phyloP scores from a whole-genome alignment of 805 yeast genomes.

The Candida maesae region DNA sequence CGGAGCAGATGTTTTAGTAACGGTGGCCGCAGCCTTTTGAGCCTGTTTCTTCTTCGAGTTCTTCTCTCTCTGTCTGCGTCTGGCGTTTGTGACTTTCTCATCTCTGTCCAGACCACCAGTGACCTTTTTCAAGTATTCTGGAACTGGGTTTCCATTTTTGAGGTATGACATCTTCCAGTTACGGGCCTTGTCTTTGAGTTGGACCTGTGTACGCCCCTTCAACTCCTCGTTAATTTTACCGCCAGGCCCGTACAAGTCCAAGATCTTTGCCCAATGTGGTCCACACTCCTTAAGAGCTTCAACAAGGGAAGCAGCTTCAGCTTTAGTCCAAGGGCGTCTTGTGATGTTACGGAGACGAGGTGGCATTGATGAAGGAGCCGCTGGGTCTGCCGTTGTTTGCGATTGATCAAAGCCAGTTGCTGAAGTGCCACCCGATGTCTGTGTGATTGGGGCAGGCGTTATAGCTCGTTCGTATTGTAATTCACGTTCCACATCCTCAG shows the following conservation, averaged over 20 bases:
- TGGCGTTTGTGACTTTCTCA: conserved; percentile 36
- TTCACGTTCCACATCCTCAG: conserved; percentile 17
- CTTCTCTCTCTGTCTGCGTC: conserved; percentile 20
- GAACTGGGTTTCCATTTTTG: conserved; percentile 71
- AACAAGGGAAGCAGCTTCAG: conserved; percentile 81
- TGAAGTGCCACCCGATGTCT: no score
- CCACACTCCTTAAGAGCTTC: conserved; percentile 80
- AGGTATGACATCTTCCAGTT: conserved; percentile 89
- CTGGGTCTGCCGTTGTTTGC: conserved; percentile 11
- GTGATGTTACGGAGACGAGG: conserved; percentile 28
- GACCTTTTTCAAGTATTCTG: conserved; percentile 74
- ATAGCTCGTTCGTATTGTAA: not conserved
- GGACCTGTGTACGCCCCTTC: conserved; percentile 86
- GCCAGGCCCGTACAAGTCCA: conserved; percentile 92
- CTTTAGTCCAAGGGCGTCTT: conserved; percentile 80
- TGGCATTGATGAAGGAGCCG: conserved; percentile 11
- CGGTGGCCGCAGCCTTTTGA: conserved; percentile 1
- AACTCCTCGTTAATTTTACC: conserved; percentile 80
- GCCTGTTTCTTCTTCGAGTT: conserved; percentile 8
- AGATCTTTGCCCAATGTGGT: conserved; percentile 89
- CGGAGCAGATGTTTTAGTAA: not conserved
- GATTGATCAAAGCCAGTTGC: no score
- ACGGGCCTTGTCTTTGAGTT: conserved; percentile 92
- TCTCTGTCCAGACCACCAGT: conserved; percentile 78
- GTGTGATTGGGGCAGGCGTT: not conserved